Conservation (phyloP, 2,329 filamentous ascomycete species). For the Drechslerella stenobrocha region DNA sequence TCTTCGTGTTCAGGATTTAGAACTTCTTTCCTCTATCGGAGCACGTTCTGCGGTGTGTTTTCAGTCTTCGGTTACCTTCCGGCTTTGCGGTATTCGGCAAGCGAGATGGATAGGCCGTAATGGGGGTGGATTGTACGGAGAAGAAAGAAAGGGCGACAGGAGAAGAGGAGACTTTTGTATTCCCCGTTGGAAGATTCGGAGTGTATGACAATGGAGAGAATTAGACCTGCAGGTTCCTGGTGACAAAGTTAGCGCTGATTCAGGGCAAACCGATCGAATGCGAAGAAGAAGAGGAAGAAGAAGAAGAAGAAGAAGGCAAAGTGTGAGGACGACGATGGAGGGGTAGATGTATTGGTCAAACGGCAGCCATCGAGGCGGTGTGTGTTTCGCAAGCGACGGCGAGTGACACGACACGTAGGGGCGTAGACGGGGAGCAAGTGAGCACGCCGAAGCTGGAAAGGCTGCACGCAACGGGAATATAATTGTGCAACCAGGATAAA, state of each 20-base stretch:
- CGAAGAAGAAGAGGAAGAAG: not conserved
- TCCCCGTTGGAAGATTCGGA: not conserved
- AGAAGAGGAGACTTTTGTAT: constrained; percentile 1
- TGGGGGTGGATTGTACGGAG: too few species aligned
- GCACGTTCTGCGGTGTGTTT: not conserved
- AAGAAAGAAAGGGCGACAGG: not conserved
- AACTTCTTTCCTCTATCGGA: too few species aligned
- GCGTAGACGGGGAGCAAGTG: constrained; percentile 13
- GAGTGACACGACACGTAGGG: constrained; percentile 51
- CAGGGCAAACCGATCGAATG: not conserved
- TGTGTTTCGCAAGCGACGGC: not conserved
- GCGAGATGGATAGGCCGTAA: not conserved
- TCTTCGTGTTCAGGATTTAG: not conserved
- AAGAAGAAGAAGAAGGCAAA: not conserved
- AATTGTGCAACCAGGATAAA: not conserved
- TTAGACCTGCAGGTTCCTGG: constrained; percentile 5
- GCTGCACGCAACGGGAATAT: constrained; percentile 4
- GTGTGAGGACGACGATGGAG: constrained; percentile 7
- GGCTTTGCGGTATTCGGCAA: constrained; percentile 6
- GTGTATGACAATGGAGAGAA: not conserved
- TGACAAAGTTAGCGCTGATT: not conserved
- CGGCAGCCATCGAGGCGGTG: not conserved
- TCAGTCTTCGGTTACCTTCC: not conserved
- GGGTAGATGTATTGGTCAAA: constrained; percentile 2
- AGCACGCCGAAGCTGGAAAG: constrained; percentile 15